Evolutionary conservation across 257 asterid species (phyloP).

Genomic region (Cruciata laevipes): DNA sequence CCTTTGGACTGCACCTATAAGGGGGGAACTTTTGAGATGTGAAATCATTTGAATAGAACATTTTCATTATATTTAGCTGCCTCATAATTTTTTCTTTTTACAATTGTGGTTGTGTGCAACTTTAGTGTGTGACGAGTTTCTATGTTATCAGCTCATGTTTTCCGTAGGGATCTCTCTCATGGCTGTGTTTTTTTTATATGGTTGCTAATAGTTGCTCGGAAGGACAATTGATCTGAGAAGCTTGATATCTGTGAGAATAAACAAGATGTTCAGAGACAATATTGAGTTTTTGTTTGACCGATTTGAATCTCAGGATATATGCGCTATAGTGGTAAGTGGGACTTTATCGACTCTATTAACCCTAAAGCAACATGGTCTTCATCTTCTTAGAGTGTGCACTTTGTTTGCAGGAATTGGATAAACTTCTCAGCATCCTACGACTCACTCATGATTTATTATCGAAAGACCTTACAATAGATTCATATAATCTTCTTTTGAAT

Average conservation of each 20-base stretch:
- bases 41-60: background rate
- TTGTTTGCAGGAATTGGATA: conserved; percentile 79
- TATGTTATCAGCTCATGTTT: background rate
- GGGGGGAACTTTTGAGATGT: background rate
- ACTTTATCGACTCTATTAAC: background rate
- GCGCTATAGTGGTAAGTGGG: conserved; percentile 79
- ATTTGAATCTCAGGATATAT: conserved; percentile 90
- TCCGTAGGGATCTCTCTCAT: conserved; percentile 6
- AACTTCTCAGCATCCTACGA: conserved; percentile 66
- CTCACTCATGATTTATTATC: conserved; percentile 79
- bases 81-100: background rate
- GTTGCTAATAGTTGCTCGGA: conserved; percentile 67
- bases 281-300: conserved; percentile 88
- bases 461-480: conserved; percentile 73
- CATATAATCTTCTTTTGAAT: conserved; percentile 69
- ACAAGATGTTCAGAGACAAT: conserved; percentile 80
- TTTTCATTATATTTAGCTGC: background rate
- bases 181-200: conserved; percentile 14
- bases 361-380: conserved; percentile 4
- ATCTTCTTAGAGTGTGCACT: conserved; percentile 18
- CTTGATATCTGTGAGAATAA: conserved; percentile 81
- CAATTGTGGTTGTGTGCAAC: background rate
- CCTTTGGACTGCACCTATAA: background rate
- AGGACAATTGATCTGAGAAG: conserved; percentile 91
- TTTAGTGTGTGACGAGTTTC: conserved; percentile 1